phyloP scores from a whole-genome alignment of 1,284 basidiomycete species.

The Cutaneotrichosporon mucoides region DNA sequence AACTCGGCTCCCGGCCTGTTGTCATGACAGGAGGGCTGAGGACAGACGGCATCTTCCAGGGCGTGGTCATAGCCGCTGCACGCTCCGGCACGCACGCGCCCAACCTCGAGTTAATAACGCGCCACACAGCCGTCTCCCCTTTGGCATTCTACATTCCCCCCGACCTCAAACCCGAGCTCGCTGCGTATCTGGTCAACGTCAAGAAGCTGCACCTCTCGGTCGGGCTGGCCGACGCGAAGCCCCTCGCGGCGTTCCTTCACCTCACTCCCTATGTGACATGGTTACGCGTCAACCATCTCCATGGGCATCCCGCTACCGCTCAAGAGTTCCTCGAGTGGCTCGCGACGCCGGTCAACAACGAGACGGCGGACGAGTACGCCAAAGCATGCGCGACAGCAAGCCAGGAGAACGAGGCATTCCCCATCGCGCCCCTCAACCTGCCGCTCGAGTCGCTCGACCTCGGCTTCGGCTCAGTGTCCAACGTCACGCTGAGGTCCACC shows the following conservation, averaged over 20 bases:
- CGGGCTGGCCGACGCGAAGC: background rate
- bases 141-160: background rate
- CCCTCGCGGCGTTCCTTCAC: constrained; percentile 1
- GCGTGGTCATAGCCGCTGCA: background rate
- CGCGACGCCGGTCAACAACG: background rate
- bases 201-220: constrained; percentile 11
- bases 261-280: constrained; percentile 7
- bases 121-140: background rate
- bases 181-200: background rate
- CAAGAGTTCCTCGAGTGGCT: constrained; percentile 2
- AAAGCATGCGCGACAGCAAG: background rate
- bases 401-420: background rate
- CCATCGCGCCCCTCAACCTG: constrained; percentile 1
- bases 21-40: too few species aligned
- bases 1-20: background rate
- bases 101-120: constrained; percentile 8
- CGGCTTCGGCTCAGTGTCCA: background rate
- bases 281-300: constrained; percentile 11
- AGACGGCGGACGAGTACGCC: background rate
- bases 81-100: background rate
- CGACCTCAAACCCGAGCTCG: background rate
- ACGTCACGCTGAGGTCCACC: background rate
- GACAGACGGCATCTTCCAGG: constrained; percentile 4
- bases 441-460: background rate
- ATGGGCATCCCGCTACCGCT: too few species aligned